Evolutionary conservation across 2,329 filamentous ascomycete genomes (phyloP).

Genomic region (Hymenoscyphus salicellus): DNA sequence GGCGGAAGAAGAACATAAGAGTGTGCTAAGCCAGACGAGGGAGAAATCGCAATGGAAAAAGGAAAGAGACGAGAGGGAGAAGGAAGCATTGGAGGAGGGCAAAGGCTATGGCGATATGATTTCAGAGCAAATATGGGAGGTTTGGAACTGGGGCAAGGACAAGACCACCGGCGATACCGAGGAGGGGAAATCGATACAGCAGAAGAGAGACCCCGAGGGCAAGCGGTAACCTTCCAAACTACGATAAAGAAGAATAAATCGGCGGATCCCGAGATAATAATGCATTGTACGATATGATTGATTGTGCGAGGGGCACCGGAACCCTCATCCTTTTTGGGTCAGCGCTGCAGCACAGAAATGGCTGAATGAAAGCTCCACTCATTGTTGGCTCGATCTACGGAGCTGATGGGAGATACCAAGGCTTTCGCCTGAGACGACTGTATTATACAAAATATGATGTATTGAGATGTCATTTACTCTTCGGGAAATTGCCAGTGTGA

Average conservation of each 20-base stretch:
- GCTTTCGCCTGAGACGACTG: background rate
- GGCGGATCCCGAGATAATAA: background rate
- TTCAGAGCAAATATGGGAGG: constrained; percentile 44
- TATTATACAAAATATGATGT: background rate
- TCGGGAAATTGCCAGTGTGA: background rate
- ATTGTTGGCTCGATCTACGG: background rate
- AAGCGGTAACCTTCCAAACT: background rate
- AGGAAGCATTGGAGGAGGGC: constrained; percentile 30
- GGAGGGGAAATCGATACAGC: background rate
- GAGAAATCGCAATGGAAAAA: constrained; percentile 40
- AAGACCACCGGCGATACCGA: constrained; percentile 26
- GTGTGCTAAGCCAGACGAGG: constrained; percentile 48
- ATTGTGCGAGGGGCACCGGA: background rate
- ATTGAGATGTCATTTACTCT: background rate
- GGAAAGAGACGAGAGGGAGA: constrained; percentile 30
- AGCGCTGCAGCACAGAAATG: background rate
- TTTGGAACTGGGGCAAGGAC: constrained; percentile 43
- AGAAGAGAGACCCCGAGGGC: background rate
- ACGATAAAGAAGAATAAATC: background rate
- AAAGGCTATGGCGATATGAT: constrained; percentile 41
- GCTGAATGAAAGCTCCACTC: background rate
- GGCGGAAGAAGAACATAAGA: constrained; percentile 20
- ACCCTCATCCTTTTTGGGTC: background rate
- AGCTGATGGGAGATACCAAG: background rate
- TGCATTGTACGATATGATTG: constrained; percentile 1